Evolutionary conservation across 345 rosid species (phyloP), one percentile per base, ranked within the genome.

Genomic region (Viola odorata): DNA sequence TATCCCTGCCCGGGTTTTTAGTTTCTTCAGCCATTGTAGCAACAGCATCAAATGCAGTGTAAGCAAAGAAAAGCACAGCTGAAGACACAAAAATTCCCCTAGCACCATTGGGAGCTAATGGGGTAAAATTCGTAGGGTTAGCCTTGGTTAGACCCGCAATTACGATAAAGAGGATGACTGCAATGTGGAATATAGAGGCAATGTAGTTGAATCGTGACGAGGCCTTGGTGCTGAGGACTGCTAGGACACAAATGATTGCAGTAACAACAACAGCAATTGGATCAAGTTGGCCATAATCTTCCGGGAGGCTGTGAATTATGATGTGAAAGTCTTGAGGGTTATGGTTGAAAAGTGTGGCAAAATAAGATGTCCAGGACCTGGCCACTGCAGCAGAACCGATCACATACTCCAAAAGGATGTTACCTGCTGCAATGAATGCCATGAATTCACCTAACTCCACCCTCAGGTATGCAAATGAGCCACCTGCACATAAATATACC

Each of bases 1-100:
- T 85, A 57, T 91, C 89, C n/a, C 69, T 59, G 17, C 82, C 86
- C 0, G 98, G 98, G 67, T 91, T 80, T 60, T 89, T 87, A 3
- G 95, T 87, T 70, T 89, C 98, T 70, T 91, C 98, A 0, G 96
- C 98, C 92, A 89, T 82, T 0, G 98, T 91, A 1, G 98, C 70
- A 47, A 91, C 92, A 0, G 92, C 95, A 41, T 91, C 98, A 4
- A 89, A 91, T 5, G 96, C 98, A 6, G 87, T 71, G 23, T 89
- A 91, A 0, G 96, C 90, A 3, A 91, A 87, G 84, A 84, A 91
- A 32, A 91, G 84, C 42, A 89, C 91, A 1, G 95, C 84, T 0
- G 98, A 65, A 1, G 95, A 78, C 41, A 65, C 75, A 69, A 89
- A 89, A 44, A 91, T 60, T n/a, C 91, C 95, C 0, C 76, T 85